Evolutionary conservation across 2,329 filamentous ascomycete genomes (phyloP).

Genomic region (Verticillium alfalfae): DNA sequence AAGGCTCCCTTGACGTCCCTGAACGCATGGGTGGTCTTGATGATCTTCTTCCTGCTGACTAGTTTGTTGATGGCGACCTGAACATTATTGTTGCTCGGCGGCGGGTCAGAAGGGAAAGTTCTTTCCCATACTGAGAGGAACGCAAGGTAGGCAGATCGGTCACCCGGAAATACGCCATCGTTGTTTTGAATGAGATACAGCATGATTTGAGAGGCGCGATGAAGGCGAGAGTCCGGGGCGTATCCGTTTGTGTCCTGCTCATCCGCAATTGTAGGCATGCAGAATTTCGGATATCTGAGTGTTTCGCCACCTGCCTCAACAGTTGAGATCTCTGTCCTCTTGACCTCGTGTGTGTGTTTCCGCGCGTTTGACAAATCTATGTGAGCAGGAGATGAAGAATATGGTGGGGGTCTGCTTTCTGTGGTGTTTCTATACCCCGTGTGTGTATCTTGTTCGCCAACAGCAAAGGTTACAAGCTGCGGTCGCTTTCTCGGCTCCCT

Average conservation of each 20-base stretch:
- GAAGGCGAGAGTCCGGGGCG: constrained; percentile 7
- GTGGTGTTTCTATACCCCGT: no score
- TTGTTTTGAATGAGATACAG: constrained; percentile 32
- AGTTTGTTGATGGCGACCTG: constrained; percentile 31
- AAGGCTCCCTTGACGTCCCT: constrained; percentile 33
- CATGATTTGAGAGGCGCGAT: constrained; percentile 32
- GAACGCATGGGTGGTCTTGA: constrained; percentile 39
- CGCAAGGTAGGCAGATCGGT: constrained; percentile 42
- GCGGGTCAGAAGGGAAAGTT: constrained; percentile 29
- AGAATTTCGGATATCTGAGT: not conserved
- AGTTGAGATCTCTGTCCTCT: not conserved
- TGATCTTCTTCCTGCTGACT: constrained; percentile 23
- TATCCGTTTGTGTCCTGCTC: not conserved
- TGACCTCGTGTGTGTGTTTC: not conserved
- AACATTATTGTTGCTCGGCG: constrained; percentile 32
- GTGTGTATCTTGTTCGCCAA: no score
- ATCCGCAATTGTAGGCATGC: not conserved
- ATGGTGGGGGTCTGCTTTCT: no score
- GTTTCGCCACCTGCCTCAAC: not conserved
- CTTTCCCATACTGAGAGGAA: constrained; percentile 38
- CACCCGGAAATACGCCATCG: constrained; percentile 45
- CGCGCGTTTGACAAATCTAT: no score
- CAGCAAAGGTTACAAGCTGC: not conserved
- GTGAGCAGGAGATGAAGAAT: no score
- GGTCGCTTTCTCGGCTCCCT: not conserved